Evolutionary conservation across 352 stramenopile species (phyloP), one percentile per base, ranked within the genome.

Genomic region (Globisporangium viniferum): DNA sequence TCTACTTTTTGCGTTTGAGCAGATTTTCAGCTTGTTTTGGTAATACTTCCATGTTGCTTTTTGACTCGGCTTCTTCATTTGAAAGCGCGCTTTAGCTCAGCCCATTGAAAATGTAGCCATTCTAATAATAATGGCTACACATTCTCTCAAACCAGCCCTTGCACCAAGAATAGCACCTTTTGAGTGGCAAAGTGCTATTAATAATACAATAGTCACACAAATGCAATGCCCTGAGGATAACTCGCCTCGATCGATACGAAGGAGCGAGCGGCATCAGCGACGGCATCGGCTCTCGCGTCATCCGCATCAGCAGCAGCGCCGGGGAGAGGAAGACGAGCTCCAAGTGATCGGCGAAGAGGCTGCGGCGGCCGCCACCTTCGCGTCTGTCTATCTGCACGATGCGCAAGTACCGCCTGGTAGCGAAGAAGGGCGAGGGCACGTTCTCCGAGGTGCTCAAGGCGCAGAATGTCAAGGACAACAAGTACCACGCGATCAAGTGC

Each of bases 401-500:
- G 89, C 80, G 87, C 64, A 98, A 98, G 79, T 99, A 99, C 77
- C 74, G 90, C 18, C 71, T 99, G 59, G 86, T 98, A 59, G 89
- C 96, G 36, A 98, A 98, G 70, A 98, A 98, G 66, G 97, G 97
- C 24, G 94, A 99, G 76, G 97, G 96, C 53, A 98, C 95, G 9
- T 99, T 99, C 79, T 97, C 91, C 53, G 94, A 98, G 62, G 95
- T 98, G 63, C 78, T 95, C 59, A 97, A 96, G 75, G 90, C 90
- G 22, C 88, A 97, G 59, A 98, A 98, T 55, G 88, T 98, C 33
- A 98, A 98, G 65, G 92, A 98, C 69, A 94, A 84, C 65, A 96
- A 96, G 75, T 97, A 98, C 71, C 88, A 98, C 66, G 96, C 95
- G n/a, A 98, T 99, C 74, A 99, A 99, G 71, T 98, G 96, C 76